Conservation (phyloP, 2,329 filamentous ascomycete genomes). For the Tolypocladium amazonense region DNA sequence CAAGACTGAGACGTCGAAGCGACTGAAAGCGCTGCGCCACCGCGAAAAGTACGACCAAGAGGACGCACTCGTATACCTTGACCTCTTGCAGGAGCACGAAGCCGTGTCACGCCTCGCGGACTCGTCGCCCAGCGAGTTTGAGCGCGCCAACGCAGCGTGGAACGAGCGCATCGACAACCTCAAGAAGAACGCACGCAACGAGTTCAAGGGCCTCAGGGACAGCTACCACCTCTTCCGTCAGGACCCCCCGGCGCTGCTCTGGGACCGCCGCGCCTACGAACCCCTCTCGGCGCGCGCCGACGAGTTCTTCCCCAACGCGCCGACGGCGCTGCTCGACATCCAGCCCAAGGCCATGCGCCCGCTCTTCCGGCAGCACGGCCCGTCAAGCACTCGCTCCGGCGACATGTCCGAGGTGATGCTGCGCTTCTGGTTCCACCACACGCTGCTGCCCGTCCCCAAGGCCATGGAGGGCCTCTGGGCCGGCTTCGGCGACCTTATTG, state of each 20-base stretch:
- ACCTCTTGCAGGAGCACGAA: constrained; percentile 23
- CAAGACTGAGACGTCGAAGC: neutral
- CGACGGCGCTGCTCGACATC: constrained; percentile 53
- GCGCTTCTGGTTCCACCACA: constrained; percentile 29
- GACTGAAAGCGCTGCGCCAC: constrained; percentile 17
- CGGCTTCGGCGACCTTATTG: constrained; percentile 44
- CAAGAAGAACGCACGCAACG: constrained; percentile 20
- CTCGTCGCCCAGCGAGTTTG: constrained; percentile 13
- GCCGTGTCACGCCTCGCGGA: constrained; percentile 10
- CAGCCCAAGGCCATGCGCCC: constrained; percentile 46
- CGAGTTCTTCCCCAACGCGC: constrained; percentile 58
- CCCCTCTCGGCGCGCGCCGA: constrained; percentile 45
- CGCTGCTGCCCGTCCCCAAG: constrained; percentile 30
- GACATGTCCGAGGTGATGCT: constrained; percentile 42
- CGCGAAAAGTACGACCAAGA: constrained; percentile 14
- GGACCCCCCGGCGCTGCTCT: constrained; percentile 43
- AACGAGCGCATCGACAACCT: constrained; percentile 20
- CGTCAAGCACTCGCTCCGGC: constrained; percentile 26
- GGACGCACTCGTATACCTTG: constrained; percentile 13
- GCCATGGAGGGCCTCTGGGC: constrained; percentile 44
- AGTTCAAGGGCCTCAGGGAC: constrained; percentile 35
- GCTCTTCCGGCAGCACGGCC: constrained; percentile 35
- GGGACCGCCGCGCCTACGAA: constrained; percentile 63
- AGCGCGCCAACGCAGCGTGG: constrained; percentile 21
- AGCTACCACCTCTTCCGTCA: constrained; percentile 41